Evolutionary conservation across 2,329 filamentous ascomycete genomes (phyloP), one percentile per base, ranked within the genome.

Genomic region (Sordariomycetes sp.): DNA sequence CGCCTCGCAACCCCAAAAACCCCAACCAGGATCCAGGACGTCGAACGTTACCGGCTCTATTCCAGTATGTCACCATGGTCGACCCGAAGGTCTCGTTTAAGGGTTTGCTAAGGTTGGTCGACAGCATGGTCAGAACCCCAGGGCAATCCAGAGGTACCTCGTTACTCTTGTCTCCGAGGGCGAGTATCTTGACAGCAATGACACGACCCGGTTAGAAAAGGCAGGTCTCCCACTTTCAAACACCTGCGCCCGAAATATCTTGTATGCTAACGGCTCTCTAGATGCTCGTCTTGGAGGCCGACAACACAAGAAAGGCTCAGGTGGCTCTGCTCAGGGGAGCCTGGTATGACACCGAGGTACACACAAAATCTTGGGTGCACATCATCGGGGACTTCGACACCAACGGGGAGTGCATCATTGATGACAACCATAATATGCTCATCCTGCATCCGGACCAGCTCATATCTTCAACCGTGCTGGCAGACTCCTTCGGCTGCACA

Each of bases 381-480:
- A 76, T 99, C 59, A 89, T 95, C 61, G 91, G 91, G 34, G 72
- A 81, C 3, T 96, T 95, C 64, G 79, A 86, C 59, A 62, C 71
- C 1, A 77, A 74, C 17, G 88, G 89, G 1, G 82, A 85, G 67
- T 95, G 91, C 67, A 73, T 95, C 53, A 79, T 97, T 61, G 87
- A 95, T 66, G 90, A 97, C 67, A 76, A 80, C 2, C 78, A 86
- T 54, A 90, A 91, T 64, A 87, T 97, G 69, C 74, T 99, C 55
- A 90, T 99, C 58, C 73, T 99, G 15, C 91, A 99, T 65, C 94
- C 94, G 0, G 94, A 99, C 65, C 91, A 97, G 70, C 80, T 99
- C 36, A 87, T 99, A 56, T 97, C 94, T 2, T 87, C 94, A 2
- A 97, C 94, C 0, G 90, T 95, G 5, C 87, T 99, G 51, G 91